A percentile compares a stretch with the other conserved stretches of the same genome.
phyloP scores from a whole-genome alignment of 1,284 basidiomycete species.

The Hortiboletus rubellus region DNA sequence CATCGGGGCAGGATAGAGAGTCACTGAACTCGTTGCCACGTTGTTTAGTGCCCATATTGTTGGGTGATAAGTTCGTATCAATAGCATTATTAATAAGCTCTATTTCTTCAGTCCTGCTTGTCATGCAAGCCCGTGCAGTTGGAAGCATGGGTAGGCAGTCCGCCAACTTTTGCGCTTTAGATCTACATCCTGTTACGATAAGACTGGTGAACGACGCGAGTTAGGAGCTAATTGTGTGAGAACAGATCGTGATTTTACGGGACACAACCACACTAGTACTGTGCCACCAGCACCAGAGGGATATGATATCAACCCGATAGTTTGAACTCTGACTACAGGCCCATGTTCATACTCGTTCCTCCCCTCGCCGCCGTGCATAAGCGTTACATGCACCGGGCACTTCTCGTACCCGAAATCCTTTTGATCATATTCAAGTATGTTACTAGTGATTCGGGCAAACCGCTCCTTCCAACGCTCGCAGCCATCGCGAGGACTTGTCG shows the following conservation, averaged over 20 bases:
- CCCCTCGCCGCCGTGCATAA: neutral
- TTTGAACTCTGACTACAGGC: neutral
- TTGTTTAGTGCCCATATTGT: neutral
- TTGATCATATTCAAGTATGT: slow-evolving; percentile 23
- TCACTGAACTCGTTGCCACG: neutral
- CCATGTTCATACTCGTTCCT: slow-evolving; percentile 10
- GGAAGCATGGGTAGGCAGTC: neutral
- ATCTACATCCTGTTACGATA: too few species aligned
- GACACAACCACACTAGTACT: neutral
- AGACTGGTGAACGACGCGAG: neutral
- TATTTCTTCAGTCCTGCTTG: too few species aligned
- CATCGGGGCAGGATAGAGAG: neutral
- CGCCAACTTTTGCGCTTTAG: too few species aligned
- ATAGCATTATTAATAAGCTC: too few species aligned
- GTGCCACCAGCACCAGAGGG: neutral
- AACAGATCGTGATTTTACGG: neutral
- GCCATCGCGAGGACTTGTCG: slow-evolving; percentile 28
- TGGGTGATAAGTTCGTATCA: too few species aligned
- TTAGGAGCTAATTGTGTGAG: neutral
- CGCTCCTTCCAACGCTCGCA: slow-evolving; percentile 15
- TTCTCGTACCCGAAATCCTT: slow-evolving; percentile 25
- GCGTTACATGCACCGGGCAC: slow-evolving; percentile 16
- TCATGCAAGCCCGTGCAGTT: too few species aligned
- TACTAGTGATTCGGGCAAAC: slow-evolving; percentile 18
- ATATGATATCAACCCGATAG: neutral